phyloP scores from a whole-genome alignment of 2,329 filamentous ascomycete genomes.

The Fusarium transvaalense region DNA sequence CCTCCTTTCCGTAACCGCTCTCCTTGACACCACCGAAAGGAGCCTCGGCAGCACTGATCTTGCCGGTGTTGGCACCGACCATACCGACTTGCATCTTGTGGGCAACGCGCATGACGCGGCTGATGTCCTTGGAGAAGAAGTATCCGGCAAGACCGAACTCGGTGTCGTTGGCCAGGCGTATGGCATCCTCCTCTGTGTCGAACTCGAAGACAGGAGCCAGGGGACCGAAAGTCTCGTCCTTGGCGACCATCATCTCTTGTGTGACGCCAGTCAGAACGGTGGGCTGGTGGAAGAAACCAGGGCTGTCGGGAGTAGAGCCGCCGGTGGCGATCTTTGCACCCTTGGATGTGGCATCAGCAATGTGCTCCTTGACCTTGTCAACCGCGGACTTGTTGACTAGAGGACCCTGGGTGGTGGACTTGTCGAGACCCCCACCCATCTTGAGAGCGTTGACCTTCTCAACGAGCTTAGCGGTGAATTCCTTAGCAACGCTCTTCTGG shows the following conservation, averaged over 20 bases:
- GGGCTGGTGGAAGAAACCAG: slow-evolving; percentile 75
- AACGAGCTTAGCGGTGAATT: slow-evolving; percentile 49
- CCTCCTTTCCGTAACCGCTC: slow-evolving; percentile 54
- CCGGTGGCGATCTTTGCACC: slow-evolving; percentile 69
- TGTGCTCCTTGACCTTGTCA: slow-evolving; percentile 71
- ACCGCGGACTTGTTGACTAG: slow-evolving; percentile 75
- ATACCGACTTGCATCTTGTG: slow-evolving; percentile 73
- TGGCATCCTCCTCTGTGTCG: slow-evolving; percentile 55
- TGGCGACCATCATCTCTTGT: slow-evolving; percentile 48
- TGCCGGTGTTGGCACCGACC: slow-evolving; percentile 66
- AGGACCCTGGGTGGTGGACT: slow-evolving; percentile 49
- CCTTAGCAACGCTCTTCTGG: slow-evolving; percentile 50
- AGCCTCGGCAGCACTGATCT: slow-evolving; percentile 52
- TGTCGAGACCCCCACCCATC: slow-evolving; percentile 47
- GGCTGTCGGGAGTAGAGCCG: slow-evolving; percentile 73
- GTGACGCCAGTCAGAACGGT: slow-evolving; percentile 73
- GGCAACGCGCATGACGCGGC: slow-evolving; percentile 59
- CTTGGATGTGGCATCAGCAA: slow-evolving; percentile 71
- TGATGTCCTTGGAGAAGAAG: slow-evolving; percentile 52
- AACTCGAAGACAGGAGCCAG: slow-evolving; percentile 50
- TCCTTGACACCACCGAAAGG: slow-evolving; percentile 55
- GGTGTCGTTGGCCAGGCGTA: slow-evolving; percentile 56
- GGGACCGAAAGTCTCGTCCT: slow-evolving; percentile 53
- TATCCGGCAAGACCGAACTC: slow-evolving; percentile 55
- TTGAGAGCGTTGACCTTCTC: slow-evolving; percentile 49